Evolutionary conservation across 371 early-diverging fungal species (phyloP).

Genomic region (Rhizopus delemar): DNA sequence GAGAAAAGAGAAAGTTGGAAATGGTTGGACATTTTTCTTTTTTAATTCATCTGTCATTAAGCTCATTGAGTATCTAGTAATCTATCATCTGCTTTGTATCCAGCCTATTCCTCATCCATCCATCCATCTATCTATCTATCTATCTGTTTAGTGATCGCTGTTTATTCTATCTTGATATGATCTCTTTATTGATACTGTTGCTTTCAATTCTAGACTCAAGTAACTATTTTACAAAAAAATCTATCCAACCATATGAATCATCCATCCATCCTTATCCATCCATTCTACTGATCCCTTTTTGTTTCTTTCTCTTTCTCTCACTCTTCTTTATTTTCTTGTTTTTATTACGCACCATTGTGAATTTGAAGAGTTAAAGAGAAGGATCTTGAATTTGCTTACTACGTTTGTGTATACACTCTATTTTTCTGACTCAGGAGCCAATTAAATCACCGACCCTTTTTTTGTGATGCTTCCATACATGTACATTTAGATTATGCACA

Average conservation of each 20-base stretch:
- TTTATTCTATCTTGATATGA: too few relatives aligned
- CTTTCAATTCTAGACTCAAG: too few relatives aligned
- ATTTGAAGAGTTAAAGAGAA: conserved; percentile 25
- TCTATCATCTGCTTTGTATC: background rate
- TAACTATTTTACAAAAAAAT: too few relatives aligned
- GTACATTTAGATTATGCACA: too few relatives aligned
- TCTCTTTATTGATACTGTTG: too few relatives aligned
- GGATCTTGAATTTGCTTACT: conserved; percentile 15
- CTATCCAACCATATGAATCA: too few relatives aligned
- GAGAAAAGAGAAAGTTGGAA: background rate
- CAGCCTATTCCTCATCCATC: conserved; percentile 3
- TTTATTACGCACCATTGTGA: conserved; percentile 27
- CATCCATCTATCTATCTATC: conserved; percentile 16
- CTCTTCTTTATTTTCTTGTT: background rate
- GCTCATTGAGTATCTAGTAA: conserved; percentile 25
- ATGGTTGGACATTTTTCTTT: background rate
- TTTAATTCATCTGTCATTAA: background rate
- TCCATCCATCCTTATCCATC: background rate
- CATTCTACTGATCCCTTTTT: background rate
- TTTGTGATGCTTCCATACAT: too few relatives aligned
- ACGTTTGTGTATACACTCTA: background rate
- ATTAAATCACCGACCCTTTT: conserved; percentile 4
- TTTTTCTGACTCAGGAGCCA: conserved; percentile 5
- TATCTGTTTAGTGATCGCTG: background rate
- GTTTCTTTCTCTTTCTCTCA: background rate